Evolutionary conservation across 2,329 filamentous ascomycete species (phyloP).

Genomic region (Rhinocladiella similis): DNA sequence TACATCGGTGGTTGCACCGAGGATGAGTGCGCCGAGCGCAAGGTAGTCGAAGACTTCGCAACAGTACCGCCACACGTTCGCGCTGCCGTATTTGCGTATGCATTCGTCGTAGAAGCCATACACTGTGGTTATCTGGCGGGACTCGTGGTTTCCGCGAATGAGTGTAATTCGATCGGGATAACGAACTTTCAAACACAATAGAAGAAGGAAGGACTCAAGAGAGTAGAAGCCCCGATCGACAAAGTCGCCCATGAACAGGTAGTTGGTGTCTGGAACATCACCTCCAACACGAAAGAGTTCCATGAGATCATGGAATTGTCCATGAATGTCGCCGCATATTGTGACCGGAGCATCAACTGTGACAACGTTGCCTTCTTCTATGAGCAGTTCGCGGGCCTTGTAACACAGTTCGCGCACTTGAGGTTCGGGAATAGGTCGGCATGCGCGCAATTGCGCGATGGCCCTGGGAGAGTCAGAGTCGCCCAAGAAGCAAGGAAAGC

Average conservation of each 20-base stretch:
- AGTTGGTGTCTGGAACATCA: conserved; percentile 92
- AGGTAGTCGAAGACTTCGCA: conserved; percentile 98
- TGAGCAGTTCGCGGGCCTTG: conserved; percentile 91
- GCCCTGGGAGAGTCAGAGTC: conserved; percentile 58
- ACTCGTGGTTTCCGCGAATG: conserved; percentile 93
- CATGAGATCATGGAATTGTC: conserved; percentile 96
- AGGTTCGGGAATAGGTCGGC: conserved; percentile 90
- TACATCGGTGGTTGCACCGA: conserved; percentile 73
- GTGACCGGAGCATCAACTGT: conserved; percentile 93
- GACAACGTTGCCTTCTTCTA: conserved; percentile 97
- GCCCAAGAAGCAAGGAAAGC: background rate
- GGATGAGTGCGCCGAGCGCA: conserved; percentile 81
- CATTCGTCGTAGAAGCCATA: conserved; percentile 99
- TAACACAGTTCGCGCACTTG: conserved; percentile 97
- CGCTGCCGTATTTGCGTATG: conserved; percentile 90
- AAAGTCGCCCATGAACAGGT: conserved; percentile 98
- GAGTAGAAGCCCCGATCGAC: conserved; percentile 98
- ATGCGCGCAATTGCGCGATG: conserved; percentile 92
- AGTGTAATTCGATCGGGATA: conserved; percentile 97
- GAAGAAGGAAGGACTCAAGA: conserved; percentile 91
- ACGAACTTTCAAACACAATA: conserved; percentile 93
- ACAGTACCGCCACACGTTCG: conserved; percentile 96
- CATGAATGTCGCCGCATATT: conserved; percentile 96
- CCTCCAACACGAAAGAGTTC: conserved; percentile 92
- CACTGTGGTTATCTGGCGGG: conserved; percentile 92